Percentiles rank a stretch among this genome's conserved stretches.
These are phyloP conservation scores for Boletus rubropictus DNA, from an alignment of 768 basidiomycete genomes.

Conservation along the genomic window DNA sequence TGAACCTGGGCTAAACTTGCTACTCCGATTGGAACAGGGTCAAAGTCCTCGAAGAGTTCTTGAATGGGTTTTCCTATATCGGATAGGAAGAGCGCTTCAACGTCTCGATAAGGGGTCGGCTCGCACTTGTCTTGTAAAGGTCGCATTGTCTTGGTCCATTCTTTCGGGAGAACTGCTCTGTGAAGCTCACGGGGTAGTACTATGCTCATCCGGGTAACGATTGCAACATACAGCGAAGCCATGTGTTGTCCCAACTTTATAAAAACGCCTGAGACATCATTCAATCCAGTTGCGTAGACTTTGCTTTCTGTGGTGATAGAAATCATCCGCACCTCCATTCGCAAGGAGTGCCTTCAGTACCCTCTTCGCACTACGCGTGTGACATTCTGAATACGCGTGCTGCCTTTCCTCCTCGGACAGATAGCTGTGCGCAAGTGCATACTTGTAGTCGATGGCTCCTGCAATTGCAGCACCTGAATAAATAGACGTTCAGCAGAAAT, in stretches of 20 bases:
- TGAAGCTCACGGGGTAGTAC: constrained; percentile 7
- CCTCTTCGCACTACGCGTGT: constrained; percentile 73
- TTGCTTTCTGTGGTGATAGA: neutral
- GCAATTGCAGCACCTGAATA: constrained; percentile 52
- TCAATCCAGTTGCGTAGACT: neutral
- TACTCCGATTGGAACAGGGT: constrained; percentile 85
- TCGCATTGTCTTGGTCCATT: constrained; percentile 56
- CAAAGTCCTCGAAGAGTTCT: constrained; percentile 80
- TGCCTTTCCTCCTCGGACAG: constrained; percentile 43
- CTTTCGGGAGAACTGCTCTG: constrained; percentile 52
- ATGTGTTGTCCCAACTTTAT: constrained; percentile 90
- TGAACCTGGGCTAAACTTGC: constrained; percentile 97
- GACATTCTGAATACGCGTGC: constrained; percentile 68
- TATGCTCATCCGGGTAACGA: constrained; percentile 14
- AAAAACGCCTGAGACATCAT: constrained; percentile 53
- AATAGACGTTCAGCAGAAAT: constrained; percentile 1
- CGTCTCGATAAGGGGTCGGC: constrained; percentile 73
- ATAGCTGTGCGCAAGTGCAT: constrained; percentile 53
- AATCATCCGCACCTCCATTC: constrained; percentile 64
- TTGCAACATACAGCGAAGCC: constrained; percentile 51
- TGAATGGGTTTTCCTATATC: constrained; percentile 73
- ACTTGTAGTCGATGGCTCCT: constrained; percentile 68
- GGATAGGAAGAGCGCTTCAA: constrained; percentile 67
- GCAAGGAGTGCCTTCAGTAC: constrained; percentile 79
- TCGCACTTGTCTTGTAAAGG: constrained; percentile 89